A percentile compares a stretch with the other conserved stretches of the same genome.
Conservation (phyloP, 371 early-diverging fungal species). For the Rhizopus delemar region DNA sequence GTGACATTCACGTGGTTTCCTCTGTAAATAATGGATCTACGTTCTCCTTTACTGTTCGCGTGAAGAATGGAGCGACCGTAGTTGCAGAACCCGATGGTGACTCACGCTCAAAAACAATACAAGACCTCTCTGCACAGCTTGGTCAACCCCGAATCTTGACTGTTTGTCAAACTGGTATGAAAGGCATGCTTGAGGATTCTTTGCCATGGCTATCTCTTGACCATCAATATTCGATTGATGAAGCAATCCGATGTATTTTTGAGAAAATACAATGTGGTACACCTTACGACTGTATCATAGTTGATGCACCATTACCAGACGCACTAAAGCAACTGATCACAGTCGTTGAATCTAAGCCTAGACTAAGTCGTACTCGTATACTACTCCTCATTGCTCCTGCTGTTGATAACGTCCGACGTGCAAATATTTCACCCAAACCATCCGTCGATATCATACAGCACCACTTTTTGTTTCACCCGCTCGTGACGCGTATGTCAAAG, state of each 20-base stretch:
- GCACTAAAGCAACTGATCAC: conserved; percentile 16
- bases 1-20: conserved; percentile 54
- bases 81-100: conserved; percentile 30
- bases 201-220: conserved; percentile 27
- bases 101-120: conserved; percentile 24
- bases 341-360: conserved; percentile 19
- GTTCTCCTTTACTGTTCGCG: conserved; percentile 50
- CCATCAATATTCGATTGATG: conserved; percentile 9
- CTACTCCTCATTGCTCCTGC: conserved; percentile 38
- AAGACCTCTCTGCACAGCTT: conserved; percentile 25
- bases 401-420: conserved; percentile 33
- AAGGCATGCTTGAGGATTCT: conserved; percentile 32
- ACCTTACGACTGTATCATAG: conserved; percentile 33
- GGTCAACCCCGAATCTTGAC: conserved; percentile 43
- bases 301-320: conserved; percentile 37
- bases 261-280: not conserved
- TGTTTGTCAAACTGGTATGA: conserved; percentile 19
- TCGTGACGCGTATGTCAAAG: conserved; percentile 51
- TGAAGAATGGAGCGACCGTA: conserved; percentile 40
- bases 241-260: conserved; percentile 19
- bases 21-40: conserved; percentile 52
- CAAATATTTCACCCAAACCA: conserved; percentile 14
- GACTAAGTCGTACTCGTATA: conserved; percentile 24
- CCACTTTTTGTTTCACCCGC: conserved; percentile 31
- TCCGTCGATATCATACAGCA: not conserved